Percentiles rank a stretch among this genome's conserved stretches.
These are phyloP conservation scores for Trypanosoma theileri DNA, from an alignment of 208 protist genomes.

Conservation along the genomic window DNA sequence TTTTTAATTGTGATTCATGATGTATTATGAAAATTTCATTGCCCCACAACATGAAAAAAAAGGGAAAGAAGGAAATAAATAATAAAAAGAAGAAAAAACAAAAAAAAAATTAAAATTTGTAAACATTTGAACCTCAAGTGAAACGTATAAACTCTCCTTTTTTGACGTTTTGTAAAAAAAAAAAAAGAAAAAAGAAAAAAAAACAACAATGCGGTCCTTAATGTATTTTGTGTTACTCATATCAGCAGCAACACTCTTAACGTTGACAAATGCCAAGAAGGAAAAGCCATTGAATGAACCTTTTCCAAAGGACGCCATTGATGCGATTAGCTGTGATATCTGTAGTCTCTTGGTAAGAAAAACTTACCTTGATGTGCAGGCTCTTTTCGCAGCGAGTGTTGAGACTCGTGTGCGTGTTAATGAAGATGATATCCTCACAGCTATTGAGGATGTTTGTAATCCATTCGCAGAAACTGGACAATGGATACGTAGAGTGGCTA, in stretches of 20 bases:
- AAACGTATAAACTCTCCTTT: no score
- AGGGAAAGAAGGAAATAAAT: no score
- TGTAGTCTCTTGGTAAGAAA: constrained; percentile 50
- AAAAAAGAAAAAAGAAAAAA: not conserved
- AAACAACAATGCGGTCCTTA: constrained; percentile 2
- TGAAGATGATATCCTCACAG: constrained; percentile 70
- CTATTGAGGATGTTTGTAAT: constrained; percentile 69
- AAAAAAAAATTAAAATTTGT: not conserved
- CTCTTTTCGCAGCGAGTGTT: constrained; percentile 18
- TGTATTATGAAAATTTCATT: no score
- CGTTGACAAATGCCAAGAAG: constrained; percentile 27
- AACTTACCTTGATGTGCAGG: constrained; percentile 35
- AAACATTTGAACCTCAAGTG: not conserved
- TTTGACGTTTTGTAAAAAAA: no score
- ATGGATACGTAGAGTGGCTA: constrained; percentile 55
- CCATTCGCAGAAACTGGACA: constrained; percentile 60
- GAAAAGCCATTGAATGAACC: constrained; percentile 52
- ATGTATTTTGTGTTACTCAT: constrained; percentile 13
- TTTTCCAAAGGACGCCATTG: constrained; percentile 44
- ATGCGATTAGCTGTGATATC: constrained; percentile 62
- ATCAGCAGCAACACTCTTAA: constrained; percentile 3
- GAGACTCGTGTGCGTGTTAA: constrained; percentile 39
- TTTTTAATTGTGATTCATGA: no score
- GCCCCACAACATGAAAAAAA: no score
- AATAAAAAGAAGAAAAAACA: no score